Evolutionary conservation across 2,329 filamentous ascomycete genomes (phyloP).

Genomic region (Eutypella sp.): DNA sequence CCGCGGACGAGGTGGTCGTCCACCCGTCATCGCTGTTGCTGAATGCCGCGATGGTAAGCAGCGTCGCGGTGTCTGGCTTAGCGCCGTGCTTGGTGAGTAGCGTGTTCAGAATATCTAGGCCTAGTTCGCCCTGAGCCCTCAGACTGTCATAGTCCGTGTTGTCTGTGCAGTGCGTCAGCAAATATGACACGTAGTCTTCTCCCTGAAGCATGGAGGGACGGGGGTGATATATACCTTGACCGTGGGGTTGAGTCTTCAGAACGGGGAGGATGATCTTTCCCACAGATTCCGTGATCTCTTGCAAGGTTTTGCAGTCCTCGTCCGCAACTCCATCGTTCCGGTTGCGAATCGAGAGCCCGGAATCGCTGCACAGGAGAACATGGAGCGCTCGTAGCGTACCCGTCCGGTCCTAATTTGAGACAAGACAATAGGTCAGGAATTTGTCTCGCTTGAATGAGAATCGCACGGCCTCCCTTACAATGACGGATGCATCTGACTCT

Average conservation of each 20-base stretch:
- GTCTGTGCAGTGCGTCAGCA: no score
- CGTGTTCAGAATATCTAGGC: constrained; percentile 19
- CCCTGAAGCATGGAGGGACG: no score
- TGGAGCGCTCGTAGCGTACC: constrained; percentile 3
- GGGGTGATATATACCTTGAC: constrained; percentile 14
- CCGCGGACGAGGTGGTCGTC: constrained; percentile 11
- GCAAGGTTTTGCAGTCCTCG: not conserved
- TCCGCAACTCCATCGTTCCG: not conserved
- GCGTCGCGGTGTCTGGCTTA: constrained; percentile 12
- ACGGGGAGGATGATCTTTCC: constrained; percentile 16
- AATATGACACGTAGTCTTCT: no score
- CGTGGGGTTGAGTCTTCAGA: constrained; percentile 13
- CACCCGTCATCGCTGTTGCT: constrained; percentile 20
- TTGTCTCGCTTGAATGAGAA: no score
- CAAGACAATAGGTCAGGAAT: not conserved
- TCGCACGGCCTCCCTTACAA: constrained; percentile 1
- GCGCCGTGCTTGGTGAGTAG: constrained; percentile 12
- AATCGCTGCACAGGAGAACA: constrained; percentile 6
- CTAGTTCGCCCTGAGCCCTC: constrained; percentile 16
- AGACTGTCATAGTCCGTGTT: constrained; percentile 17
- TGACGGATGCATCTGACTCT: not conserved
- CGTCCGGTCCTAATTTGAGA: not conserved
- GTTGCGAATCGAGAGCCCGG: not conserved
- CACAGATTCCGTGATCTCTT: constrained; percentile 6
- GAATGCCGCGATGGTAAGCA: constrained; percentile 29